Base-by-base conservation (phyloP, 257 asterid species). In the Echites panduratus region DNA sequence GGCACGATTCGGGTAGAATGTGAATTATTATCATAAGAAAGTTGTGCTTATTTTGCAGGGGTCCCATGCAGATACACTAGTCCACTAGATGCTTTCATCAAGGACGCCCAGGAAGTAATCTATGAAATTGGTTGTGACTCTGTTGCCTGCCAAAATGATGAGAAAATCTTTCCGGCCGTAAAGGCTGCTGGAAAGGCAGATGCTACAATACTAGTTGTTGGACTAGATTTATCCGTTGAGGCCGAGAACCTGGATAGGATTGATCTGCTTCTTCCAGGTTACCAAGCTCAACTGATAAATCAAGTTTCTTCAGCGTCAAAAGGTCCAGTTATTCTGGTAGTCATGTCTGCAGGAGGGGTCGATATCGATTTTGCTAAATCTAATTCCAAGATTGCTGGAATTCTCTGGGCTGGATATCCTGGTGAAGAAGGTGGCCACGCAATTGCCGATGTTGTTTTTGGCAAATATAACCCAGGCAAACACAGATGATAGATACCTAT, bases 341-440 rank as follows among this genome's bases (percentile, higher is more conserved):
- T 87, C 38, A 78, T 85, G 86, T 79, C 83, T 0, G 92, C 83
- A 0, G 90, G 90, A 1, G 80, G 83, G 0, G 49, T 87, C 22
- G 92, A 87, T 38, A 40, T 87, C 10, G 45, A 79, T 0, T 82
- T 80, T 41, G 87, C 90, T 5, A 79, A 73, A 27, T 29, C 68
- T 20, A 44, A 78, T 54, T 67, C 77, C 0, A 80, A 79, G 0
- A 43, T 87, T 44, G 19, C 20, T 0, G 63, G 81, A 0, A 85
- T 87, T 22, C 20, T 85, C 5, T 87, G 93, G 93, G 88, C 84
- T 20, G 89, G 91, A 43, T 87, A 79, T 58, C 85, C 91, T 3
- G 91, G 91, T 2, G 75, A 85, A 38, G 83, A 71, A 57, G 89
- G 89, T 5, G 91, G 89, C 0, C 68, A 16, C 5, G 89, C 80